Percentiles rank a stretch among this genome's conserved stretches.
phyloP scores from a whole-genome alignment of 768 basidiomycete species.

The Hypsizygus marmoreus region DNA sequence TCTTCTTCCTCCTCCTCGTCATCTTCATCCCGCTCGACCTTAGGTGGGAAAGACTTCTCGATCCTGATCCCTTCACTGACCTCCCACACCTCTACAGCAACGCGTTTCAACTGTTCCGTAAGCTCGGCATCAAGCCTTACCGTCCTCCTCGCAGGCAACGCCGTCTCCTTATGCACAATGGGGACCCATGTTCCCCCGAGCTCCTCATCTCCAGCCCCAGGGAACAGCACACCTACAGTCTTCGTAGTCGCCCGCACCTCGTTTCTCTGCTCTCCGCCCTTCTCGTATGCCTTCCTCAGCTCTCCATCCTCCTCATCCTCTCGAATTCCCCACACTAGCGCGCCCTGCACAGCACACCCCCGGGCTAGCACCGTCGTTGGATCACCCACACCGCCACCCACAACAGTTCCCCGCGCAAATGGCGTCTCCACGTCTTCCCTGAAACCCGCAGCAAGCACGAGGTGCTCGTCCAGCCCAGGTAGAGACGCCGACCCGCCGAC shows the following conservation, averaged over 20 bases:
- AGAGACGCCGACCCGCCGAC: conserved; percentile 75
- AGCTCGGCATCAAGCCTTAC: conserved; percentile 61
- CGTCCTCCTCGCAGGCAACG: conserved; percentile 65
- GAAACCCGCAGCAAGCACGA: conserved; percentile 52
- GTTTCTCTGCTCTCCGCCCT: conserved; percentile 31
- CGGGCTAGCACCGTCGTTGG: conserved; percentile 77
- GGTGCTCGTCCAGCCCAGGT: conserved; percentile 70
- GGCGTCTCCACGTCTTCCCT: conserved; percentile 63
- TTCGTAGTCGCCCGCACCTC: conserved; percentile 57
- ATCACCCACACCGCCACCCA: conserved; percentile 74
- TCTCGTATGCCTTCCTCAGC: conserved; percentile 50
- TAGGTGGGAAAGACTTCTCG: conserved; percentile 55
- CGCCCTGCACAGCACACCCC: conserved; percentile 78
- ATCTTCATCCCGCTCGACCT: conserved; percentile 45
- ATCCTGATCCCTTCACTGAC: conserved; percentile 66
- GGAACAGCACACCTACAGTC: conserved; percentile 70
- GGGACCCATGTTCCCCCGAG: conserved; percentile 69
- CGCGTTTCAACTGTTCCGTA: conserved; percentile 38
- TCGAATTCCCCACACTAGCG: conserved; percentile 52
- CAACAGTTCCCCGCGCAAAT: conserved; percentile 64
- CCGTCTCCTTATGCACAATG: conserved; percentile 69
- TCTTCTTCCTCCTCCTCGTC: conserved; percentile 61
- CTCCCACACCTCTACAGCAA: conserved; percentile 80
- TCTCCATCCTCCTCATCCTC: conserved; percentile 51
- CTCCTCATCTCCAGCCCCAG: conserved; percentile 41